A percentile compares a stretch with the other conserved stretches of the same genome.
These are phyloP conservation scores for Cucurbita argyrosperma DNA, from an alignment of 306 rosid species.

Conservation along the genomic window DNA sequence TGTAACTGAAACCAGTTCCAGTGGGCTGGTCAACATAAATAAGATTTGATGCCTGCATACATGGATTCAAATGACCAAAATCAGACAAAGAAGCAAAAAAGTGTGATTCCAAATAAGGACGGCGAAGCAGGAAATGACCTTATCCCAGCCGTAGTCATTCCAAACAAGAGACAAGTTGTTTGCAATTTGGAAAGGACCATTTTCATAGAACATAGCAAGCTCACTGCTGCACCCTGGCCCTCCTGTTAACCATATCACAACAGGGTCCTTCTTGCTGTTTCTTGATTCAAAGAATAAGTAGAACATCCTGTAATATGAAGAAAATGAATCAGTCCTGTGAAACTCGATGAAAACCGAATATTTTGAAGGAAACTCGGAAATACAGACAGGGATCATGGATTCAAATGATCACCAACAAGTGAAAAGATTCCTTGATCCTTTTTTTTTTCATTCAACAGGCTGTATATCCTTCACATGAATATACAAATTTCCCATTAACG, in stretches of 20 bases:
- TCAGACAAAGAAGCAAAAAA: neutral
- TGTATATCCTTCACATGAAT: neutral
- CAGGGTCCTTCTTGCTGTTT: constrained; percentile 37
- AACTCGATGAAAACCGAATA: neutral
- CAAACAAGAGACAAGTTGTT: constrained; percentile 55
- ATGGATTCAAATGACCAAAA: neutral
- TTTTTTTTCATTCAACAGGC: neutral
- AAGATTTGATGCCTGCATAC: constrained; percentile 70
- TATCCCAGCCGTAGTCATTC: constrained; percentile 92
- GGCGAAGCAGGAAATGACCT: constrained; percentile 16
- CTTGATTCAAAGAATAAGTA: constrained; percentile 90
- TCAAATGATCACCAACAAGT: neutral
- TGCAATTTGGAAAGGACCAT: constrained; percentile 75
- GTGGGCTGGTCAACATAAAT: constrained; percentile 72
- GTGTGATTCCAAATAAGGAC: neutral
- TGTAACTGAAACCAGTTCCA: constrained; percentile 92
- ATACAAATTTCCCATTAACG: neutral
- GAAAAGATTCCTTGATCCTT: neutral
- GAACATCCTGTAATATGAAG: constrained; percentile 54
- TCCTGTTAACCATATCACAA: constrained; percentile 86
- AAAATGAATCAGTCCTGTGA: neutral
- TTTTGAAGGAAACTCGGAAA: neutral
- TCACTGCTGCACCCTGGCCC: constrained; percentile 98
- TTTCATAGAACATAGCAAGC: constrained; percentile 76
- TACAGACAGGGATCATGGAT: neutral